Evolutionary conservation across 2,329 filamentous ascomycete species (phyloP).

Genomic region (Colletotrichum viniferum): DNA sequence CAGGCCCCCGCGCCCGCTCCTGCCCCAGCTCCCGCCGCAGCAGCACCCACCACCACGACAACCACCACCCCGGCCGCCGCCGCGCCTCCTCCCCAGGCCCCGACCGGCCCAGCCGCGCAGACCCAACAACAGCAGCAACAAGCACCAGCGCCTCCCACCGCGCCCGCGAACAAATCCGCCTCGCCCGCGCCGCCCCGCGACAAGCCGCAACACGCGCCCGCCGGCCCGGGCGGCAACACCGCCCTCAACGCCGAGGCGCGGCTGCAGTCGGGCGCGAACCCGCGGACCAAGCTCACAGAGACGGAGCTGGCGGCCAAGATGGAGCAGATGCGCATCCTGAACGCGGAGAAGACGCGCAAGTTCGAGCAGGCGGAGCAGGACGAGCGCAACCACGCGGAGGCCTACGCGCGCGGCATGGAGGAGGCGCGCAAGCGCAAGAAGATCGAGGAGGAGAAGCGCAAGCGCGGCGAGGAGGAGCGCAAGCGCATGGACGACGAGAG

Average conservation of each 20-base stretch:
- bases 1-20: not conserved
- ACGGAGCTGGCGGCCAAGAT: conserved; percentile 63
- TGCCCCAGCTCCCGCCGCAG: not conserved
- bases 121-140: not conserved
- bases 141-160: not conserved
- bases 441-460: conserved; percentile 56
- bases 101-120: conserved; percentile 1
- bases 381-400: conserved; percentile 57
- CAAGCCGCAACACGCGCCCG: conserved; percentile 21
- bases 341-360: conserved; percentile 62
- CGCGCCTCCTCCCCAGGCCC: not conserved
- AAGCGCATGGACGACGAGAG: conserved; percentile 63
- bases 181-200: conserved; percentile 24
- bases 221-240: conserved; percentile 27
- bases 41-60: not conserved
- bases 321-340: conserved; percentile 63
- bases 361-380: conserved; percentile 64
- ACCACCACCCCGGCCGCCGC: not conserved
- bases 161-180: not conserved
- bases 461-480: conserved; percentile 56
- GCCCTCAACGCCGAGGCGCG: conserved; percentile 45
- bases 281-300: conserved; percentile 64
- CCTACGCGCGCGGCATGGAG: conserved; percentile 60
- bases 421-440: conserved; percentile 56
- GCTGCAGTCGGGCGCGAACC: conserved; percentile 60